phyloP scores from a whole-genome alignment of 768 basidiomycete genomes.

The Lactarius sp. region DNA sequence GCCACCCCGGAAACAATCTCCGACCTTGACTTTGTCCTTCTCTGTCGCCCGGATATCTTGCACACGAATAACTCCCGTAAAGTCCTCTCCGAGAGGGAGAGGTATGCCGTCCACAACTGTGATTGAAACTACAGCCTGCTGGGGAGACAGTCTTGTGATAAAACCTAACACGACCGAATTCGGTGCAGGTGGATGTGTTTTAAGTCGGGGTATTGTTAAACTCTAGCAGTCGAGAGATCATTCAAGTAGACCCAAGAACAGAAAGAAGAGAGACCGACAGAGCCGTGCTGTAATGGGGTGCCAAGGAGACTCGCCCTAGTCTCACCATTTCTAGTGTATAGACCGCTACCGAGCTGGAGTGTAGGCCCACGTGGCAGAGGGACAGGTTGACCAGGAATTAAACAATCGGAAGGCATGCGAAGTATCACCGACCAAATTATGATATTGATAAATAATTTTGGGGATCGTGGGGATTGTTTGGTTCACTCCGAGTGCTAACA shows the following conservation, averaged over 20 bases:
- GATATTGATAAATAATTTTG: neutral
- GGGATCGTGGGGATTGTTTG: conserved; percentile 23
- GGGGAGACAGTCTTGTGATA: conserved; percentile 75
- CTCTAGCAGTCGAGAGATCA: conserved; percentile 38
- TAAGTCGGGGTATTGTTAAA: conserved; percentile 56
- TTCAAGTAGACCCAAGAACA: conserved; percentile 25
- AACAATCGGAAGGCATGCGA: conserved; percentile 33
- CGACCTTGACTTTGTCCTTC: conserved; percentile 84
- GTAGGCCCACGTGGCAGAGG: conserved; percentile 48
- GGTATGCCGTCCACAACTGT: conserved; percentile 84
- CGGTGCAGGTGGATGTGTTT: conserved; percentile 68
- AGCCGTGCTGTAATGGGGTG: conserved; percentile 51
- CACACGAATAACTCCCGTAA: conserved; percentile 78
- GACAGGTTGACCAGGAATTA: conserved; percentile 81
- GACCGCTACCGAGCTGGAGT: conserved; percentile 58
- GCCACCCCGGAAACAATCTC: conserved; percentile 87
- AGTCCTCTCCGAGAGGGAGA: conserved; percentile 79
- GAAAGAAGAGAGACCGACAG: conserved; percentile 51
- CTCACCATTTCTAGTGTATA: conserved; percentile 59
- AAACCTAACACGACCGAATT: conserved; percentile 78
- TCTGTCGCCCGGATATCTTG: conserved; percentile 90
- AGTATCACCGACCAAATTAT: neutral
- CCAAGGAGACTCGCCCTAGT: conserved; percentile 71
- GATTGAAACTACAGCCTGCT: conserved; percentile 80
- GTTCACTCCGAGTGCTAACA: conserved; percentile 25